Evolutionary conservation across 148 eudicot genomes (phyloP).

Genomic region (Silene uniflora): DNA sequence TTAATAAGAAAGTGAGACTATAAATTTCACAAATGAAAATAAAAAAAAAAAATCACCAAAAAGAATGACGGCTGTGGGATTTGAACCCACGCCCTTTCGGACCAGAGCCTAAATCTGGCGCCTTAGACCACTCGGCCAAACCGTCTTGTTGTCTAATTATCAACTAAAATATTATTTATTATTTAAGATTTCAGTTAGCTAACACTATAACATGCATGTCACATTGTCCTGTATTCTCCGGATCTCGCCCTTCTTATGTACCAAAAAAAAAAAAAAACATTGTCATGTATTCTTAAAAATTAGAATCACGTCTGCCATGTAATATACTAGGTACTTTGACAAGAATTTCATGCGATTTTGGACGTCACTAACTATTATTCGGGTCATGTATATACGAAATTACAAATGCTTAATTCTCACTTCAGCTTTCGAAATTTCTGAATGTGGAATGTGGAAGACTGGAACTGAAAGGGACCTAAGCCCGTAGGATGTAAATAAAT

Average conservation of each 20-base stretch:
- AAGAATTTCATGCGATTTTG: neutral
- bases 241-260: too few relatives aligned
- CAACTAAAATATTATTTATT: too few relatives aligned
- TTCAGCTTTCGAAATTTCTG: neutral
- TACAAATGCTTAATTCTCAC: neutral
- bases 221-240: too few relatives aligned
- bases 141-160: constrained; percentile 24
- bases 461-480: too few relatives aligned
- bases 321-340: neutral
- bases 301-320: neutral
- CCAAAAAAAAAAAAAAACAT: too few relatives aligned
- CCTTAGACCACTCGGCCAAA: constrained; percentile 68
- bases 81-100: constrained; percentile 66
- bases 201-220: too few relatives aligned
- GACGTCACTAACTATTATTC: neutral
- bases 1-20: too few relatives aligned
- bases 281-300: too few relatives aligned
- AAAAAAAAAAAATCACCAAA: neutral
- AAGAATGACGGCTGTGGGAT: constrained; percentile 51
- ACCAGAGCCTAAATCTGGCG: constrained; percentile 66
- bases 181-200: too few relatives aligned
- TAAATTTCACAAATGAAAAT: too few relatives aligned
- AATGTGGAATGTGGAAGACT: neutral
- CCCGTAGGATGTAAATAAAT: too few relatives aligned
- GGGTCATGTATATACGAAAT: neutral